A percentile compares a stretch with the other conserved stretches of the same genome.
phyloP scores from a whole-genome alignment of 192 early-diverging fungal genomes.

The Mortierella alpina region DNA sequence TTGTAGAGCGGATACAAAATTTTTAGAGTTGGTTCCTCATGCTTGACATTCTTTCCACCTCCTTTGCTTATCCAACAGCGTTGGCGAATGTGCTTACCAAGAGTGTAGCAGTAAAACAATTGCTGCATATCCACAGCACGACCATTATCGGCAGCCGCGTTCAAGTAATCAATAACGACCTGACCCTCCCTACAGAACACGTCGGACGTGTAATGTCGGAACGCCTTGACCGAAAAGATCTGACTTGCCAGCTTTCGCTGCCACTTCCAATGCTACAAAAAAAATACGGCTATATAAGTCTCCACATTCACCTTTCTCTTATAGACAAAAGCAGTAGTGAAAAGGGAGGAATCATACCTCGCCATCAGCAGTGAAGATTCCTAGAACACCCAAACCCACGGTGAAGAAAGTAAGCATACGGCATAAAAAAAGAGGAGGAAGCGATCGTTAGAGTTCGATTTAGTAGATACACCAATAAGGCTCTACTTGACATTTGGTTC shows the following conservation, averaged over 20 bases:
- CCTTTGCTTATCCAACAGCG: too few relatives aligned
- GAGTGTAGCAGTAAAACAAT: constrained; percentile 32
- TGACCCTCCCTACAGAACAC: constrained; percentile 33
- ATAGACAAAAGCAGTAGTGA: background rate
- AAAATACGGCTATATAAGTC: too few relatives aligned
- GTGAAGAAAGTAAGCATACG: too few relatives aligned
- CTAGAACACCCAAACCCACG: background rate
- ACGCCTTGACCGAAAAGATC: constrained; percentile 32
- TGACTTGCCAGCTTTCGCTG: constrained; percentile 33
- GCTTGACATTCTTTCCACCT: too few relatives aligned
- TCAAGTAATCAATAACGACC: constrained; percentile 27
- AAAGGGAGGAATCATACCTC: background rate
- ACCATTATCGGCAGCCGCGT: constrained; percentile 8
- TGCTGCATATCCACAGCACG: constrained; percentile 19
- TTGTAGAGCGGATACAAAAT: too few relatives aligned
- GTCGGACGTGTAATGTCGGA: constrained; percentile 28
- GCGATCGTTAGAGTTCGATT: too few relatives aligned
- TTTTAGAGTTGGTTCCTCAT: too few relatives aligned
- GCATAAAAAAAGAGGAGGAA: too few relatives aligned
- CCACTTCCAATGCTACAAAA: constrained; percentile 32
- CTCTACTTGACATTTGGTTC: background rate
- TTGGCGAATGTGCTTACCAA: constrained; percentile 2
- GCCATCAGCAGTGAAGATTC: constrained; percentile 46
- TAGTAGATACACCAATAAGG: too few relatives aligned
- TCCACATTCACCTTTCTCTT: too few relatives aligned